Evolutionary conservation across 2,329 filamentous ascomycete species (phyloP), one percentile per base, ranked within the genome.

Genomic region (Venturia nashicola): DNA sequence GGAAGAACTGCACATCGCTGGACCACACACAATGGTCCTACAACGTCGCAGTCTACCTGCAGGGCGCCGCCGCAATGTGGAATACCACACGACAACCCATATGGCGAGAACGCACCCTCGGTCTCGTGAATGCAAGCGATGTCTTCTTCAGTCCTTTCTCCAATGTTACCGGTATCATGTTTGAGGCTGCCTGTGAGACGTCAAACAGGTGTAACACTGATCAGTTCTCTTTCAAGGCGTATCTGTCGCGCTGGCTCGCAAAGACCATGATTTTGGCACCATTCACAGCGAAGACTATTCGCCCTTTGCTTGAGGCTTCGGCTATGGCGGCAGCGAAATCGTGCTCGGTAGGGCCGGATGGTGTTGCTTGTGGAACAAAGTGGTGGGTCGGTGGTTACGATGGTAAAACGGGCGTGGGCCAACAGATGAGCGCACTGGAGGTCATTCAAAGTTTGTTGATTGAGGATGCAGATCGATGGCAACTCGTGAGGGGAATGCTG

Each of bases 141-240:
- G 70, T 72, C 2, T 80, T 82, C 65, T 90, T 91, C 76, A 80
- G 83, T 69, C 72, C 78, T 0, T 75, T 68, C 61, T 70, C 77
- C 57, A 79, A 81, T 66, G 72, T 76, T 0, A 77, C 76, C 18
- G 75, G 82, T 69, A 74, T 90, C 71, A 81, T 89, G 72, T 82
- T 79, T 69, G 88, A 91, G 75, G 79, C 79, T 66, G 82, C 83
- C 39, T 92, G 89, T 76, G 88, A 91, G 76, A 75, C 73, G 8
- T 74, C 74, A 65, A 75, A 76, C 64, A 78, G 77, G 34, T 92
- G 89, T 79, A 83, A 90, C 75, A 80, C 80, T 67, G 88, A 91
- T 72, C 87, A 91, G 76, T 82, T 82, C 69, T 85, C 81, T 59
- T 91, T 91, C 83, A 91, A 91, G 76, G 88, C 86, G 12, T 91